A percentile compares a stretch with the other conserved stretches of the same genome.
phyloP scores from a whole-genome alignment of 1,139 yeast species.

The Pneumocystis jirovecii region DNA sequence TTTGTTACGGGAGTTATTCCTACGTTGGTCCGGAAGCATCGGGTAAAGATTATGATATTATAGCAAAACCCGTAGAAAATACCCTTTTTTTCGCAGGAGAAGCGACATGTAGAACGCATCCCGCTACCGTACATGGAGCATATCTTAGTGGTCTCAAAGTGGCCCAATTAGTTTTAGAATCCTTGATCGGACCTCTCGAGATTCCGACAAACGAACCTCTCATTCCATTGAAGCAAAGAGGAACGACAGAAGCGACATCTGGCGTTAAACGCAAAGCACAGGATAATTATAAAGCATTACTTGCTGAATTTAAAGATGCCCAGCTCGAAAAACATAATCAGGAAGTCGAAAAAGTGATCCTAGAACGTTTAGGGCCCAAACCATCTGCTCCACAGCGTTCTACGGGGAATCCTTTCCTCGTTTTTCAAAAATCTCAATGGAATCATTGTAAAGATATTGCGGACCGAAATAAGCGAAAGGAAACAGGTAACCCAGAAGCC shows the following conservation, averaged over 20 bases:
- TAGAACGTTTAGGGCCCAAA: slow-evolving; percentile 25
- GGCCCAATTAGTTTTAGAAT: slow-evolving; percentile 29
- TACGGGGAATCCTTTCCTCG: slow-evolving; percentile 30
- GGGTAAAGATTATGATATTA: slow-evolving; percentile 29
- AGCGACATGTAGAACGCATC: slow-evolving; percentile 30
- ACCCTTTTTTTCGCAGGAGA: slow-evolving; percentile 32
- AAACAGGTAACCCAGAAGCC: slow-evolving; percentile 22
- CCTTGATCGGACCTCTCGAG: slow-evolving; percentile 28
- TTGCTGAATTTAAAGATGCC: slow-evolving; percentile 8
- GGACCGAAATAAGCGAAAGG: slow-evolving; percentile 23
- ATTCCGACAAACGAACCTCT: slow-evolving; percentile 25
- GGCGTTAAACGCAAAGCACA: background rate
- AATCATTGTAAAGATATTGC: slow-evolving; percentile 27
- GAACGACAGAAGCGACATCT: background rate
- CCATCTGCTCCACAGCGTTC: slow-evolving; percentile 29
- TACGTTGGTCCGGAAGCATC: slow-evolving; percentile 31
- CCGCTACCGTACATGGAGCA: slow-evolving; percentile 34
- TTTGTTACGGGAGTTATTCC: slow-evolving; percentile 29
- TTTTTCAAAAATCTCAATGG: slow-evolving; percentile 32
- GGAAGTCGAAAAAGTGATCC: slow-evolving; percentile 20
- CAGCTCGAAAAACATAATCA: slow-evolving; percentile 19
- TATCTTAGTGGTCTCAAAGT: slow-evolving; percentile 31
- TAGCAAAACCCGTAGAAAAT: slow-evolving; percentile 25
- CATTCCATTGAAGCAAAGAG: slow-evolving; percentile 17
- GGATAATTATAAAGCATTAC: slow-evolving; percentile 1